phyloP scores from a whole-genome alignment of 305 asterid genomes.

The Fraxinus platypoda region DNA sequence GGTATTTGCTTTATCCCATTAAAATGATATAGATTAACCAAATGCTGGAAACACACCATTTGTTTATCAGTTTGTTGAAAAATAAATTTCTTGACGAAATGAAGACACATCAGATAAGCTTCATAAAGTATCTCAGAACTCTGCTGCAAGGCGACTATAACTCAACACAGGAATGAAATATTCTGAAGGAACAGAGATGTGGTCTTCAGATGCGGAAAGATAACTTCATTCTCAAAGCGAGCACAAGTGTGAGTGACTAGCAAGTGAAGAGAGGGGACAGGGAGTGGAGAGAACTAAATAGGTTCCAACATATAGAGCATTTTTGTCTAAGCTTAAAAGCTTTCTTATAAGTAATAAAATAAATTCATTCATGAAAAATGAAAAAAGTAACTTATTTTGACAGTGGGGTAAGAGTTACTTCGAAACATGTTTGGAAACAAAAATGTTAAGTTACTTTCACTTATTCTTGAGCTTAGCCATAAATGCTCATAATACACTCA shows the following conservation, averaged over 20 bases:
- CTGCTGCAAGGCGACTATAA: background rate
- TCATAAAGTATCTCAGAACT: background rate
- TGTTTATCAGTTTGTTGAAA: background rate
- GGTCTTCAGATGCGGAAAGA: background rate
- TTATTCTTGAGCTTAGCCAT: background rate
- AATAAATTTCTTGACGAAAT: background rate
- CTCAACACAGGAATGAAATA: background rate
- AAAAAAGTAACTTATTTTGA: background rate
- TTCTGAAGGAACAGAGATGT: background rate
- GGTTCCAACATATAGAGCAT: background rate
- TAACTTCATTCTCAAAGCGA: conserved; percentile 28
- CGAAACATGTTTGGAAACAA: background rate
- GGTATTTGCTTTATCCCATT: background rate
- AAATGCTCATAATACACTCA: background rate
- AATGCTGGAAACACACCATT: background rate
- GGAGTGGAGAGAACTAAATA: background rate
- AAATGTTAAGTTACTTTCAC: background rate
- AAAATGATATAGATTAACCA: background rate
- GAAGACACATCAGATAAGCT: background rate
- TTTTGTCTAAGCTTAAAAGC: background rate
- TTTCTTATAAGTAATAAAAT: too few species aligned
- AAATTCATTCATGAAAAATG: background rate
- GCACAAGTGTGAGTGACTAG: background rate
- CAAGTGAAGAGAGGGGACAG: background rate
- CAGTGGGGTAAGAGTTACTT: background rate